These are phyloP conservation scores for Cercospora citrullina DNA, from an alignment of 2,329 filamentous ascomycete species.

Conservation along the genomic window DNA sequence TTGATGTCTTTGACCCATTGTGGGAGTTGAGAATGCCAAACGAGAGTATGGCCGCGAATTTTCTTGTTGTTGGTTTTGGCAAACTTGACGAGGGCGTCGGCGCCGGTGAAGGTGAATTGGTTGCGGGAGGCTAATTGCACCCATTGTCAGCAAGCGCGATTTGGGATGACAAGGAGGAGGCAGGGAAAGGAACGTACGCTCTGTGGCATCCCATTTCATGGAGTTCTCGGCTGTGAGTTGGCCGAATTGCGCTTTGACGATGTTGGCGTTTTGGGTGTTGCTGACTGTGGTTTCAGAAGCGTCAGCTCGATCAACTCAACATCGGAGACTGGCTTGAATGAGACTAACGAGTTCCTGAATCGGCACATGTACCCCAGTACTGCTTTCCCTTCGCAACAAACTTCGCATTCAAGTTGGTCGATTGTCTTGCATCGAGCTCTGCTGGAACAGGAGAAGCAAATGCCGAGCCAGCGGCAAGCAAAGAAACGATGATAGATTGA, in stretches of 20 bases:
- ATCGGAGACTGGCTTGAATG: no score
- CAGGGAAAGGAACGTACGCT: conserved; percentile 38
- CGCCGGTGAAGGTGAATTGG: conserved; percentile 57
- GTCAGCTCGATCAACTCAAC: neutral
- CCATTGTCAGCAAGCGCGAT: neutral
- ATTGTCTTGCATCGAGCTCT: neutral
- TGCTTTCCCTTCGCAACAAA: conserved; percentile 65
- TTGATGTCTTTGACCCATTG: conserved; percentile 60
- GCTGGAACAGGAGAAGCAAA: neutral
- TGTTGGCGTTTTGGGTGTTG: conserved; percentile 52
- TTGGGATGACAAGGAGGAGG: neutral
- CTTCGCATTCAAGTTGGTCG: conserved; percentile 53
- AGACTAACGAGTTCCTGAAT: conserved; percentile 48
- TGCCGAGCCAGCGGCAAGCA: neutral
- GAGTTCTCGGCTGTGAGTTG: conserved; percentile 66
- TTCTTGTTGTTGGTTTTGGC: conserved; percentile 58
- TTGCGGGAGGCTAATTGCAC: conserved; percentile 31
- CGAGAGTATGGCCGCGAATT: conserved; percentile 65
- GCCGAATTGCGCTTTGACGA: conserved; percentile 63
- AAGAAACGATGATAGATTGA: neutral
- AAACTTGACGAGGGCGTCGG: conserved; percentile 62
- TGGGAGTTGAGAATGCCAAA: conserved; percentile 59
- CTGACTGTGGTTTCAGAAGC: conserved; percentile 37
- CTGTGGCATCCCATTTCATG: conserved; percentile 66
- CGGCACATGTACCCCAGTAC: conserved; percentile 60